Evolutionary conservation across 1,139 yeast genomes (phyloP).

Genomic region (Arxiozyma slooffiae): DNA sequence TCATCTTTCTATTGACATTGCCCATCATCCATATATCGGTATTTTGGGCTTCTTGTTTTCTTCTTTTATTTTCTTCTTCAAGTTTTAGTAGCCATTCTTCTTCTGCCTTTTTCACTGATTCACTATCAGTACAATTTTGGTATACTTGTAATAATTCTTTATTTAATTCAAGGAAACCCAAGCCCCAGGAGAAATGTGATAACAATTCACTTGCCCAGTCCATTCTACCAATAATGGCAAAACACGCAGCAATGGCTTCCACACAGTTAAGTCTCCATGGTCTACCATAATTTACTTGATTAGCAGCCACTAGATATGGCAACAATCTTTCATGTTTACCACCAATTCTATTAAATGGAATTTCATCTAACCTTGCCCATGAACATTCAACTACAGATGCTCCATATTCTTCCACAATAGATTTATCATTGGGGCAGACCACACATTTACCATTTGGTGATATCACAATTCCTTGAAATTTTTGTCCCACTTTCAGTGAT

Average conservation of each 20-base stretch:
- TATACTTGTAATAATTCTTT: constrained; percentile 67
- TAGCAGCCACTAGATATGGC: constrained; percentile 92
- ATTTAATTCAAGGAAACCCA: constrained; percentile 72
- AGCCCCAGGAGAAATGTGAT: constrained; percentile 87
- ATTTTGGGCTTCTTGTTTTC: constrained; percentile 42
- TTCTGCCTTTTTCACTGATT: constrained; percentile 63
- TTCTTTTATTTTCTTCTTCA: constrained; percentile 57
- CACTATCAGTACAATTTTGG: constrained; percentile 71
- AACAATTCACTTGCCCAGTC: constrained; percentile 82
- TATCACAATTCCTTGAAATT: constrained; percentile 81
- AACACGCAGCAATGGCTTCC: constrained; percentile 94
- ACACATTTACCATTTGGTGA: constrained; percentile 88
- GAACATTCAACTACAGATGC: constrained; percentile 98
- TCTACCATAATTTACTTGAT: constrained; percentile 91
- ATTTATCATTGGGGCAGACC: constrained; percentile 81
- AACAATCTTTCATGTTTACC: constrained; percentile 79
- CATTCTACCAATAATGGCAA: constrained; percentile 82
- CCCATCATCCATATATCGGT: constrained; percentile 76
- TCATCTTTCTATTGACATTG: constrained; percentile 46
- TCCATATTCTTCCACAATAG: constrained; percentile 68
- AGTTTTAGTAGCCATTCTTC: constrained; percentile 61
- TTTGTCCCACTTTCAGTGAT: constrained; percentile 76
- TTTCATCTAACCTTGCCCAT: constrained; percentile 93
- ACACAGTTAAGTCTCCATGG: constrained; percentile 97
- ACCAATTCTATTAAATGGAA: constrained; percentile 89